Evolutionary conservation across 1,139 yeast genomes (phyloP), one percentile per base, ranked within the genome.

Genomic region (Lodderomyces oxycetoniae): DNA sequence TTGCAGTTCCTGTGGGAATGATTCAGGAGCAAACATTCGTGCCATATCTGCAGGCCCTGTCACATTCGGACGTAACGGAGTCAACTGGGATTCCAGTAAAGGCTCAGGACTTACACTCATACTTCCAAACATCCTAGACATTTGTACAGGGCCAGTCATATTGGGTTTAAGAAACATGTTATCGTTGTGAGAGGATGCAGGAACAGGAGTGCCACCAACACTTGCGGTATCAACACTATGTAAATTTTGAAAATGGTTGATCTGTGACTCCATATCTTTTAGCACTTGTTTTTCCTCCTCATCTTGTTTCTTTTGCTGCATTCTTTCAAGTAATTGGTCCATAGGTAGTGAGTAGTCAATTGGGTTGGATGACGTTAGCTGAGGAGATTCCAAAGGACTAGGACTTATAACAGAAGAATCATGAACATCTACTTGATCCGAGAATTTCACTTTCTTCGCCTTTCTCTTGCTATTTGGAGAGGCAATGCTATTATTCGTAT

Each of bases 291-390:
- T 68, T 40, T 77, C 83, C 40, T 74, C 78, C 26, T 69, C 76
- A 10, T 24, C 26, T 10, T 24, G 11, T 6, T 11, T 7, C n/a
- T 24, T 11, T n/a, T 24, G 14, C 41, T 56, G 42, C 46, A 79
- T 55, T 36, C 63, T 64, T 35, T 63, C 63, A 32, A 83, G 49
- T 26, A 82, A 54, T 50, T 82, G 85, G 47, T 79, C 85, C 91
- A 83, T 82, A 2, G 89, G 87, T 20, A 83, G 58, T 2, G 83
- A 69, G 35, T 72, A 65, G 50, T 82, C 91, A 19, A 79, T 42
- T 31, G 42, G 44, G 30, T 50, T 28, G 12, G 20, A 19, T 13
- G 33, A 33, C 11, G 16, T 28, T 3, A 57, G 57, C 20, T 48
- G 49, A 3, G 63, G 57, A 1, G 60, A 50, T 11, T 49, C 49